Evolutionary conservation across 2,329 filamentous ascomycete genomes (phyloP), one percentile per base, ranked within the genome.

Genomic region (Aspergillus arachidicola): DNA sequence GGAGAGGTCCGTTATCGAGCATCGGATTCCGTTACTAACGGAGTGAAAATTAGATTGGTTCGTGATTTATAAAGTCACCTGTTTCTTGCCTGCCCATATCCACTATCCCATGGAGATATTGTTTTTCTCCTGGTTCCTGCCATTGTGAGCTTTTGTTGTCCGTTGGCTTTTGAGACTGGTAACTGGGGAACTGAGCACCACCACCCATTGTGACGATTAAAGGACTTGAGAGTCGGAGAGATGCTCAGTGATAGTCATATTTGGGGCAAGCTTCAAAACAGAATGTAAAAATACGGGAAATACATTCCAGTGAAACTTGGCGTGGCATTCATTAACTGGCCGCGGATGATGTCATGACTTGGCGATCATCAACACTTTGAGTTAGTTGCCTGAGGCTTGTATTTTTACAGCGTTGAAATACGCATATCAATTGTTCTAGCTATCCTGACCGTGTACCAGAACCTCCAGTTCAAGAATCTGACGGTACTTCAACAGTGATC

Each of bases 1-100:
- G 6, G 88, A 85, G 19, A 96, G 84, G 66, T 92, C 89, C 11
- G 92, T 92, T 71, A 96, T 92, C 53, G 92, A 94, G 82, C 96
- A 96, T 64, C 93, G 91, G 71, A 96, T 94, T 71, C 93, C 93
- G 82, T 96, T 97, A 81, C 92, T 78, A 56, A 50, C 9, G 21
- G 7, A 11, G 5, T 19, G 11, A 11, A 26, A 32, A 11, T 50
- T 50, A 28, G 14, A 14, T 19, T 30, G 23, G 12, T 19, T 50
- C 6, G 46, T 26, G 23, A 19, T 41, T 3, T 23, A 2, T 3
- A 30, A 26, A 23, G 50, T 32, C 6, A 10, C 19, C 23, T 28
- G 7, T 14, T 26, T 16, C 45, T 50, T 50, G 26, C 46, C 46
- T 50, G 12, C 46, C 46, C 46, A 50, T 50, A 2, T 50, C 46